Evolutionary conservation across 2,329 filamentous ascomycete species (phyloP).

Genomic region (Fusarium sambucinum): DNA sequence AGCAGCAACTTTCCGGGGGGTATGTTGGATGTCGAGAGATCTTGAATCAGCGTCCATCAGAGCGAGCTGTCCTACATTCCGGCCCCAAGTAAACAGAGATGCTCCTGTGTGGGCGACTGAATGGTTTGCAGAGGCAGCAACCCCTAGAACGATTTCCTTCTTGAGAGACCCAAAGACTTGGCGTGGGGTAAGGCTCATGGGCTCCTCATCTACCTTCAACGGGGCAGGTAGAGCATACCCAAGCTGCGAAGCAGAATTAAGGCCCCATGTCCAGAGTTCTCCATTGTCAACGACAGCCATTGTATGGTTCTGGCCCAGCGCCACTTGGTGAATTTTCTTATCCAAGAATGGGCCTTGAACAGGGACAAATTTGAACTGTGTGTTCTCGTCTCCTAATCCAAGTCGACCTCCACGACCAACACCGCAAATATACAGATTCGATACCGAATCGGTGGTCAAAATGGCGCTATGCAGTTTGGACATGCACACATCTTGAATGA

Average conservation of each 20-base stretch:
- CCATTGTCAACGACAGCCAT: conserved; percentile 86
- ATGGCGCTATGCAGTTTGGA: conserved; percentile 94
- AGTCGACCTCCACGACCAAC: conserved; percentile 91
- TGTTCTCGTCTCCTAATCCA: conserved; percentile 89
- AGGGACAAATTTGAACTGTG: conserved; percentile 85
- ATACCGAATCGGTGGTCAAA: conserved; percentile 85
- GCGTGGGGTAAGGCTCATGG: conserved; percentile 82
- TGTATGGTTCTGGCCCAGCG: conserved; percentile 91
- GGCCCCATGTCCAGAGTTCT: conserved; percentile 96
- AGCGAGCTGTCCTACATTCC: conserved; percentile 93
- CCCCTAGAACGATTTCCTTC: conserved; percentile 82
- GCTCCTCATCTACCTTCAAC: conserved; percentile 79
- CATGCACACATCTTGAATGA: conserved; percentile 85
- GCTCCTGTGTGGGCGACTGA: conserved; percentile 87
- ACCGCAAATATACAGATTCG: conserved; percentile 93
- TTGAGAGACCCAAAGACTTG: conserved; percentile 95
- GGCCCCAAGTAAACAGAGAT: conserved; percentile 92
- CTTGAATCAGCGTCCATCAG: conserved; percentile 95
- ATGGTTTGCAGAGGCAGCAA: conserved; percentile 90
- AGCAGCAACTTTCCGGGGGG: conserved; percentile 87
- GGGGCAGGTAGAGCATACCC: conserved; percentile 82
- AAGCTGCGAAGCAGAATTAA: conserved; percentile 85
- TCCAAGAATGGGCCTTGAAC: conserved; percentile 82
- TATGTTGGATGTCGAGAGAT: conserved; percentile 84
- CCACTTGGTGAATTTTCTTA: conserved; percentile 80